Evolutionary conservation across 2,329 filamentous ascomycete genomes (phyloP), one percentile per base, ranked within the genome.

Genomic region (Trichoderma brevicompactum): DNA sequence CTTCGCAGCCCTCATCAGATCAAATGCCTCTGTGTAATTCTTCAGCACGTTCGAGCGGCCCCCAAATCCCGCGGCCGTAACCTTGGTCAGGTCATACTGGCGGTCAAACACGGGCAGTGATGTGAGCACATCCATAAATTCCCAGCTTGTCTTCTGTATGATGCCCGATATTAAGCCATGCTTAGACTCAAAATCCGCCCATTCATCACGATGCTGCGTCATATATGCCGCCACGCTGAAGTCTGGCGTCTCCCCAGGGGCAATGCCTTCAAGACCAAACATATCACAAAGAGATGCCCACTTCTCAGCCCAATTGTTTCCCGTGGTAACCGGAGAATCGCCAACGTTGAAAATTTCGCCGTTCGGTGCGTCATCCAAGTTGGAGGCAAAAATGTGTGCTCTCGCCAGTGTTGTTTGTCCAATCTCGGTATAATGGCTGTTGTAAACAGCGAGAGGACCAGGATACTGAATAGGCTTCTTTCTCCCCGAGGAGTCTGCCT

Each of bases 111-210:
- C 10, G 12, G 62, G 43, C 43, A 64, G 9, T 10, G 62, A 49
- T 17, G 53, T 55, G 9, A 64, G 62, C 34, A 64, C 62, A n/a
- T 64, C 62, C 52, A 64, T 56, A 23, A 64, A 64, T 15, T 64
- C 62, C 62, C 62, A 64, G 38, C 62, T 64, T 1, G 52, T 58
- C 23, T 12, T 58, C 34, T n/a, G 34, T 2, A 64, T 58, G 36
- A 56, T 58, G 12, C 62, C 62, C 5, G 43, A 48, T 10, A 41
- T 38, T 15, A 64, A 38, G 13, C 28, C 53, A 38, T 64, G 28
- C 34, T 64, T 34, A 2, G 19, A 15, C 43, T 64, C 62, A 6
- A 64, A 64, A 19, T 5, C 36, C 5, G 23, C 34, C 62, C 62
- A 64, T 36, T 58, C 52, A 13, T 56, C 52, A 38, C 53, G 52